Evolutionary conservation across 164 flowering plant species (phyloP), one percentile per base, ranked within the genome.

Genomic region (Nelumbo lutea): DNA sequence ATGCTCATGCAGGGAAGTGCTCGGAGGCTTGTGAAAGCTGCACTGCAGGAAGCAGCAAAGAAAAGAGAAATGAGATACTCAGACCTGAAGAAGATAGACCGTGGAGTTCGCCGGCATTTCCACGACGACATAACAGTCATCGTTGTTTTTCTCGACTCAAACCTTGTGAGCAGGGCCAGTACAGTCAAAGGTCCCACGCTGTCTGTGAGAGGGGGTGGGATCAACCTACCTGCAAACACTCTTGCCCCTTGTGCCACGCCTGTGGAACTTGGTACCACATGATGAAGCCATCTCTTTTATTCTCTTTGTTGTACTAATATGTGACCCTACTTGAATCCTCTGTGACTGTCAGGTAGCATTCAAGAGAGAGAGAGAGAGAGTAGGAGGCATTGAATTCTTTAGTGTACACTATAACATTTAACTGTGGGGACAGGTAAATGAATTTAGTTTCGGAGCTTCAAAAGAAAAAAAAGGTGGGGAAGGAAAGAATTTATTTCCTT

Each of bases 31-130:
- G 93, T 90, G 70, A 90, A 88, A 79, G 75, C 82, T 61, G 96
- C 96, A 51, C 63, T 90, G 43, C 91, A 88, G 74, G 90, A 83
- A 77, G 96, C 96, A n/a, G 93, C 96, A 3, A 90, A 85, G 82
- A 90, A 90, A 78, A 82, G 93, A 74, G 96, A 90, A 70, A 86
- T 90, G 93, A 78, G 88, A 69, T 88, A 85, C 69, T 83, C 90
- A 2, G 90, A 87, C 73, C 64, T 88, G 67, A 87, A 85, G 83
- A 90, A 87, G 79, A 90, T 90, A 1, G 91, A 87, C 66, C 84
- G 93, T 1, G 93, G 93, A 0, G 90, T 90, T 5, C 87, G 96
- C 39, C 81, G 91, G 61, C 93, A 88, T 78, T 90, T 90, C 82
- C 96, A 89, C 42, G 89, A 88, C 58, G 92, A 88, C 78, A 88